Conservation (phyloP, 805 yeast genomes). For the Schwanniomyces sp. region DNA sequence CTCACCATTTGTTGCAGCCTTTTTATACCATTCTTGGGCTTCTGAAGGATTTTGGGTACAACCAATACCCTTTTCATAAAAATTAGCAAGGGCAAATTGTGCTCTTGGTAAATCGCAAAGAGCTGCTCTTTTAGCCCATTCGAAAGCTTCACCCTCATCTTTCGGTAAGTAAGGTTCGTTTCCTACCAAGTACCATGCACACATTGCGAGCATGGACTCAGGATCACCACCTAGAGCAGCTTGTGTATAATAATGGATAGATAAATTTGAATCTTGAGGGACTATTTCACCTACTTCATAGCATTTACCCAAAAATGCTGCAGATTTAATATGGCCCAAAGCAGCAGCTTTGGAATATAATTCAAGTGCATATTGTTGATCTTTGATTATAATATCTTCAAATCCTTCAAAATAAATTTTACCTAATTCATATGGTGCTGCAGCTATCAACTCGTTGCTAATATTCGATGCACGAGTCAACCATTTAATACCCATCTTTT, state of each 20-base stretch:
- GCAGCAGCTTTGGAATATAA: conserved; percentile 87
- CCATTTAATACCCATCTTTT: conserved; percentile 92
- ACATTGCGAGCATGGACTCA: conserved; percentile 85
- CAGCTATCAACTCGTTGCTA: conserved; percentile 81
- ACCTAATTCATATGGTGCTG: conserved; percentile 94
- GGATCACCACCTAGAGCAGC: conserved; percentile 90
- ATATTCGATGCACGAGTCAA: conserved; percentile 79
- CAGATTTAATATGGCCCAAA: conserved; percentile 79
- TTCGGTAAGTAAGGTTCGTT: conserved; percentile 77
- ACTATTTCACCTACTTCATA: conserved; percentile 81
- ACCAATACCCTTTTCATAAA: conserved; percentile 86
- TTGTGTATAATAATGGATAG: conserved; percentile 89
- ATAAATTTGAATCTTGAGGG: conserved; percentile 76
- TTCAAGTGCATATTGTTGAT: conserved; percentile 79
- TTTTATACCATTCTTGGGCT: conserved; percentile 73
- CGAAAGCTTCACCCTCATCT: conserved; percentile 84
- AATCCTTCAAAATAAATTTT: conserved; percentile 82
- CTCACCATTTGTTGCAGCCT: conserved; percentile 63
- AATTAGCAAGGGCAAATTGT: conserved; percentile 80
- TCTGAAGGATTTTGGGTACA: conserved; percentile 56
- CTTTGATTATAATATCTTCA: conserved; percentile 82
- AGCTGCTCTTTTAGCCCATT: conserved; percentile 93
- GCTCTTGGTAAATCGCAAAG: conserved; percentile 73
- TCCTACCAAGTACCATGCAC: conserved; percentile 97
- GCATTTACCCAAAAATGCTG: conserved; percentile 74